These are phyloP conservation scores for Grosmannia clavigera DNA, from an alignment of 2,329 filamentous ascomycete genomes.

Conservation along the genomic window DNA sequence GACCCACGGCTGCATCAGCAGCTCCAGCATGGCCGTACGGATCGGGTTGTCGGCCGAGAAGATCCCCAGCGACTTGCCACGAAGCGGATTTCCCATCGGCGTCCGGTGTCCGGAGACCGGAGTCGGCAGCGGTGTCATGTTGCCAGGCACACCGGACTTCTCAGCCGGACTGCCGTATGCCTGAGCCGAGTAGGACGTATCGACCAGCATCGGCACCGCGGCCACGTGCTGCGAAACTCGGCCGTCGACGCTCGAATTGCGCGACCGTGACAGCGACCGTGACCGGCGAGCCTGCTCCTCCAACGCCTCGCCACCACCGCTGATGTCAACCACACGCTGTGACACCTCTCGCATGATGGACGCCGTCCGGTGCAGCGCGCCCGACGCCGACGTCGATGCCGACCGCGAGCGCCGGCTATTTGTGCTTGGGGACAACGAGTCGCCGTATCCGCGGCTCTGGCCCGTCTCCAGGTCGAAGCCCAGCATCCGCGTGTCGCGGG, in stretches of 20 bases:
- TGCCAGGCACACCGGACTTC: conserved; percentile 25
- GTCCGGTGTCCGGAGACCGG: conserved; percentile 14
- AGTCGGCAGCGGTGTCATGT: conserved; percentile 19
- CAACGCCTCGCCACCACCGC: conserved; percentile 76
- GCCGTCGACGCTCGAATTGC: conserved; percentile 30
- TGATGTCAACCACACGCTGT: conserved; percentile 93
- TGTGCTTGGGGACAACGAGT: conserved; percentile 37
- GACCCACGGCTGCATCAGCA: conserved; percentile 74
- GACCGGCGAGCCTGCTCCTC: conserved; percentile 58
- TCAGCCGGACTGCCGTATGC: conserved; percentile 30
- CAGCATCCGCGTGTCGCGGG: conserved; percentile 40
- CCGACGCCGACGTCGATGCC: conserved; percentile 47
- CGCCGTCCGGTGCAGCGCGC: conserved; percentile 55
- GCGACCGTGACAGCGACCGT: conserved; percentile 37
- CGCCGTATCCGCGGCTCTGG: conserved; percentile 42
- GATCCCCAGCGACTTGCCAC: conserved; percentile 73
- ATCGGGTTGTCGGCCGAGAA: conserved; percentile 69
- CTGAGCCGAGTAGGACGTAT: conserved; percentile 42
- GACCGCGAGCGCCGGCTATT: conserved; percentile 43
- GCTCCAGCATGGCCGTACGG: conserved; percentile 62
- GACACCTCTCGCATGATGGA: conserved; percentile 81
- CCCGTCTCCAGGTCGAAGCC: conserved; percentile 47
- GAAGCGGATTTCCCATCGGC: conserved; percentile 59
- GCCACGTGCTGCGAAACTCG: conserved; percentile 37
- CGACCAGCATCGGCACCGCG: conserved; percentile 28